Base-by-base conservation (phyloP, 257 asterid genomes). In the Salvia miltiorrhiza region DNA sequence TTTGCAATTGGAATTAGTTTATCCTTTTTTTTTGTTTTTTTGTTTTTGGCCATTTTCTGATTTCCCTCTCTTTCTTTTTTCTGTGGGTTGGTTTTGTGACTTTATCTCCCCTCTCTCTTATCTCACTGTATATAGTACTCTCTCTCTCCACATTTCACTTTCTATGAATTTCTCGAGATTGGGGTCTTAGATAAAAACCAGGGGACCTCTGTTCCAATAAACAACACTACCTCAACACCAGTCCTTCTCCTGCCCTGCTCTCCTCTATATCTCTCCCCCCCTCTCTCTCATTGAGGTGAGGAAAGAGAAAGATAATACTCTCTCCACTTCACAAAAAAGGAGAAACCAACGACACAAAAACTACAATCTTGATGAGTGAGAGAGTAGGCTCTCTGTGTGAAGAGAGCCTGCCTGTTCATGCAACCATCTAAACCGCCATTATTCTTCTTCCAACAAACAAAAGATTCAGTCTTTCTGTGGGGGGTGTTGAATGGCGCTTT, bases 321-420 rank as follows among this genome's bases (percentile, higher is more conserved):
- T 33, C 7, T 41, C 23, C 30, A n/a, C 32, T 30, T 45, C 47
- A 48, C 17, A 19, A 69, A 70, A 14, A 30, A 1, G 9, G 5
- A 16, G 9, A 14, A 64, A 75, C 28, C 50, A 35, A 23, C 7
- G 16, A 12, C 56, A 2, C 19, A 50, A 26, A 47, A 26, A 50
- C 50, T 44, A 24, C 56, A 69, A 44, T 48, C 83, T 83, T 77
- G 87, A 87, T 87, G 96, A 83, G 79, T 79, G 95, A 89, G 74
- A 78, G 89, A 84, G 95, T 83, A 58, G 96, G 96, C 96, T 89
- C 98, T 87, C 97, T 77, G 84, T 77, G 86, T 62, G 81, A 73
- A 81, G 97, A 85, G 96, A 84, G 96, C 92, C 93, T 84, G 54
- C 96, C 87, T 78, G 84, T 86, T 72, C 85, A 89, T 86, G 90